A percentile compares a stretch with the other conserved stretches of the same genome.
Conservation (phyloP, 2,329 filamentous ascomycete genomes). For the Alternaria viburni region DNA sequence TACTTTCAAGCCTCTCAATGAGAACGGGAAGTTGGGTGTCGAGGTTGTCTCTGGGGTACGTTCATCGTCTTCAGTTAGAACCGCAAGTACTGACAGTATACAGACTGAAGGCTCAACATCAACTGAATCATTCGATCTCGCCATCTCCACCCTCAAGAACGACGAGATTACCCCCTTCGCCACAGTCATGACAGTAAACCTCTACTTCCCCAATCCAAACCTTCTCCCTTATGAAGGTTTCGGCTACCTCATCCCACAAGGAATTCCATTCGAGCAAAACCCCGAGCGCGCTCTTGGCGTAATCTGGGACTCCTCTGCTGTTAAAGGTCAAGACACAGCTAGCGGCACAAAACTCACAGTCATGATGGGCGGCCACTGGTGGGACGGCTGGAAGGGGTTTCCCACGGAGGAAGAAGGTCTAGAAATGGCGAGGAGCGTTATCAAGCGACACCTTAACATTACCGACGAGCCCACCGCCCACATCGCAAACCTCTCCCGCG, state of each 20-base stretch:
- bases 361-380: slow-evolving; percentile 94
- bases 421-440: slow-evolving; percentile 70
- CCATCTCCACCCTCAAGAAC: slow-evolving; percentile 39
- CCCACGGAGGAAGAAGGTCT: slow-evolving; percentile 72
- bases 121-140: slow-evolving; percentile 36
- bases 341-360: slow-evolving; percentile 86
- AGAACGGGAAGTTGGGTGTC: slow-evolving; percentile 21
- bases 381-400: slow-evolving; percentile 68
- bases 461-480: slow-evolving; percentile 66
- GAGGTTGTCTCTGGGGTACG: slow-evolving; percentile 35
- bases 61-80: not conserved
- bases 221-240: slow-evolving; percentile 76
- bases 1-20: slow-evolving; percentile 17
- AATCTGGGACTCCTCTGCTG: slow-evolving; percentile 82
- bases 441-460: slow-evolving; percentile 78
- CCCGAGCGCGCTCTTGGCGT: slow-evolving; percentile 86
- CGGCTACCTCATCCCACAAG: slow-evolving; percentile 87
- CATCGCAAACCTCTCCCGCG: slow-evolving; percentile 64
- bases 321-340: slow-evolving; percentile 61
- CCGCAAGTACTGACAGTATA: slow-evolving; percentile 11
- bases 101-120: slow-evolving; percentile 20
- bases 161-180: slow-evolving; percentile 68
- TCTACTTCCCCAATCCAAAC: slow-evolving; percentile 74
- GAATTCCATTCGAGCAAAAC: slow-evolving; percentile 73
- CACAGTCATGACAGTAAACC: slow-evolving; percentile 89